phyloP scores from a whole-genome alignment of 495 filamentous ascomycete species.

The Penicillium fimorum region DNA sequence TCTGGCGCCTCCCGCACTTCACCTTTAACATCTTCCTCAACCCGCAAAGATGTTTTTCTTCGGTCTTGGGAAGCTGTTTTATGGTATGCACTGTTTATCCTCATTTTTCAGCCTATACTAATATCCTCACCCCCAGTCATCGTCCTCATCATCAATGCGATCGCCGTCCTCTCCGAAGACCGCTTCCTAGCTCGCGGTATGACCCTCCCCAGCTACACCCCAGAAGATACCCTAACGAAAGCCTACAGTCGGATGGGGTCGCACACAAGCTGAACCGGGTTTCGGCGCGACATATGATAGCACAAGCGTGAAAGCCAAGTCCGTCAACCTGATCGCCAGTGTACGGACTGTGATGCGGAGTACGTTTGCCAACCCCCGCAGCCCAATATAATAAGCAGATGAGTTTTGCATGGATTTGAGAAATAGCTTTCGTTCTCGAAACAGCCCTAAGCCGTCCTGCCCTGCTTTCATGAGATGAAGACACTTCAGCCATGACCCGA shows the following conservation, averaged over 20 bases:
- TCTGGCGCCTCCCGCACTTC: constrained; percentile 31
- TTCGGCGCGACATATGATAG: constrained; percentile 72
- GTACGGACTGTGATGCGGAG: constrained; percentile 93
- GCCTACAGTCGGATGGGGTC: constrained; percentile 77
- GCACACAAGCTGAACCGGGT: constrained; percentile 60
- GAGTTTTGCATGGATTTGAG: background rate
- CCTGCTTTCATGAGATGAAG: background rate
- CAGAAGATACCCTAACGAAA: constrained; percentile 9
- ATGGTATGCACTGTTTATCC: constrained; percentile 48
- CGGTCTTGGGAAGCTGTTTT: constrained; percentile 69
- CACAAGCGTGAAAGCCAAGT: constrained; percentile 79
- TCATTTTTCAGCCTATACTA: background rate
- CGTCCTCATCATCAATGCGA: constrained; percentile 87
- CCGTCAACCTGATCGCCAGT: constrained; percentile 84
- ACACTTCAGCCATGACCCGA: background rate
- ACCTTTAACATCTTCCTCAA: constrained; percentile 6
- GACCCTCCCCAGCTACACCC: constrained; percentile 26
- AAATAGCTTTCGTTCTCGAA: background rate
- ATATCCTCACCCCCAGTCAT: constrained; percentile 52
- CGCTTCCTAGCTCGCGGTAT: constrained; percentile 93
- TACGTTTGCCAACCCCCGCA: constrained; percentile 47
- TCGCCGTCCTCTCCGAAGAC: constrained; percentile 95
- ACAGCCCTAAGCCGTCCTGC: background rate
- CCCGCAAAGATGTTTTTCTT: constrained; percentile 61
- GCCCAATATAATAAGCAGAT: constrained; percentile 1